These are phyloP conservation scores for Wickerhamiella pararugosa DNA, from an alignment of 1,139 yeast species.

Conservation along the genomic window DNA sequence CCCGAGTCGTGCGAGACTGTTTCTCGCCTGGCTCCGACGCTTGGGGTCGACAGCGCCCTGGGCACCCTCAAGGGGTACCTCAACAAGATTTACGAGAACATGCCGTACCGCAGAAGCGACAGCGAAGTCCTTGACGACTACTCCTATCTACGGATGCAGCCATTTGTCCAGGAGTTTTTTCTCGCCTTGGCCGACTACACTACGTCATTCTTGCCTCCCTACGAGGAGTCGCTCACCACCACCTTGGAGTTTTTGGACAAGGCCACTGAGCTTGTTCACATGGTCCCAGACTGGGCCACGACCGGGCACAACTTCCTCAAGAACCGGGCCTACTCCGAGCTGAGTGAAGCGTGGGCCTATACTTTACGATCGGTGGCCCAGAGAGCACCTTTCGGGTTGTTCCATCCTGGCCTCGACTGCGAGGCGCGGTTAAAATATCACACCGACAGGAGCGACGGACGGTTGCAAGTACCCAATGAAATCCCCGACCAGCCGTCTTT, in stretches of 20 bases:
- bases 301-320: constrained; percentile 61
- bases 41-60: constrained; percentile 40
- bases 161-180: constrained; percentile 58
- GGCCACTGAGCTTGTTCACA: constrained; percentile 48
- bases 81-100: constrained; percentile 31
- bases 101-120: constrained; percentile 43
- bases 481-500: no score
- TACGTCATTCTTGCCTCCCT: constrained; percentile 65
- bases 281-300: constrained; percentile 58
- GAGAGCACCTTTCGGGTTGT: constrained; percentile 38
- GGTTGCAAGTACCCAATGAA: no score
- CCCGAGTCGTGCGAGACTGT: constrained; percentile 49
- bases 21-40: constrained; percentile 39
- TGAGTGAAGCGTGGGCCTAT: constrained; percentile 55
- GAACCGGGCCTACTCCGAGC: constrained; percentile 62
- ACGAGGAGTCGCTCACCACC: constrained; percentile 39
- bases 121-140: constrained; percentile 67
- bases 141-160: constrained; percentile 72
- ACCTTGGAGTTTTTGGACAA: constrained; percentile 55
- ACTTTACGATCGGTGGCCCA: background rate
- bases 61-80: constrained; percentile 36
- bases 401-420: constrained; percentile 24
- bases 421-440: constrained; percentile 36
- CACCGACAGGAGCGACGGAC: no score
- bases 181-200: constrained; percentile 69